Evolutionary conservation across 495 filamentous ascomycete species (phyloP).

Genomic region (Astrocystis sublimbata): DNA sequence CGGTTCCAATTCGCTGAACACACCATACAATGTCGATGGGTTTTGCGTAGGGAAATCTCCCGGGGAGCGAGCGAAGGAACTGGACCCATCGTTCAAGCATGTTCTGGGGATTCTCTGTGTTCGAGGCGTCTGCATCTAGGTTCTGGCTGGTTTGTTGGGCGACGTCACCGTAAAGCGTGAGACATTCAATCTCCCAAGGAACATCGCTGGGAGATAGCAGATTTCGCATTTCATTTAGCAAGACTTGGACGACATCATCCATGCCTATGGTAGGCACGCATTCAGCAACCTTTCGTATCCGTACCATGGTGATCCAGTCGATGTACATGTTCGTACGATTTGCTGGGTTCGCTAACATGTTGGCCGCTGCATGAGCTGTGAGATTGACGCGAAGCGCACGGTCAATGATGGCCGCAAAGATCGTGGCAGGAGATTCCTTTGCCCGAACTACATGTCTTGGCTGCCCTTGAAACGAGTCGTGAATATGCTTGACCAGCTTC

Average conservation of each 20-base stretch:
- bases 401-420: constrained; percentile 83
- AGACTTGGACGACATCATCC: constrained; percentile 67
- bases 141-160: constrained; percentile 42
- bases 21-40: constrained; percentile 67
- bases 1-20: constrained; percentile 66
- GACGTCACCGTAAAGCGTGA: constrained; percentile 56
- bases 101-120: constrained; percentile 44
- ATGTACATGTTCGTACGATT: constrained; percentile 89
- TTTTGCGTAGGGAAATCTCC: constrained; percentile 70
- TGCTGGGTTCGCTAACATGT: constrained; percentile 68
- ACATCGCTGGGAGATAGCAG: constrained; percentile 65
- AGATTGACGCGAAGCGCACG: constrained; percentile 88
- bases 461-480: constrained; percentile 74
- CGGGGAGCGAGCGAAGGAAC: constrained; percentile 74
- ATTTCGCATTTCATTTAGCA: constrained; percentile 72
- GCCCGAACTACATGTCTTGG: constrained; percentile 82
- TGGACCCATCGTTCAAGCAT: constrained; percentile 83
- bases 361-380: constrained; percentile 80
- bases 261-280: constrained; percentile 60
- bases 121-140: constrained; percentile 20
- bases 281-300: constrained; percentile 67
- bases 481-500: constrained; percentile 73
- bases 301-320: constrained; percentile 82
- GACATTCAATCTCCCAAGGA: constrained; percentile 55
- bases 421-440: constrained; percentile 81